A percentile compares a stretch with the other conserved stretches of the same genome.
Conservation (phyloP, 805 yeast species). For the Saccharomycopsis vini region DNA sequence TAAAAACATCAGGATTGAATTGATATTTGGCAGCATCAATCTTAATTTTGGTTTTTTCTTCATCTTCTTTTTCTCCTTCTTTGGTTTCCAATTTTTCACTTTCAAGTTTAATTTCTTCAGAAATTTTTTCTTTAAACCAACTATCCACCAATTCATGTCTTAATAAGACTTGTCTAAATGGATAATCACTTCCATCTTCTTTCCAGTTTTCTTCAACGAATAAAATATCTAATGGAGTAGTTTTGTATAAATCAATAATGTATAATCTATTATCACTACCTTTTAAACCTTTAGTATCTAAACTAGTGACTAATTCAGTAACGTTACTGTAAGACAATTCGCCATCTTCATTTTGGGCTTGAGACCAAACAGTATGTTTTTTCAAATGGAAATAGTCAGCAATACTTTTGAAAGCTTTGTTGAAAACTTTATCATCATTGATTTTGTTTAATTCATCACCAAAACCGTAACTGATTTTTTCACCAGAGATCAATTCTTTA, state of each 20-base stretch:
- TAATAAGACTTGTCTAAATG: constrained; percentile 69
- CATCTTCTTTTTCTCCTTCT: constrained; percentile 29
- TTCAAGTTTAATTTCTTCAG: constrained; percentile 28
- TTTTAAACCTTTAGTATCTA: constrained; percentile 73
- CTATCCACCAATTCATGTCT: constrained; percentile 85
- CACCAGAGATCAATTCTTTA: constrained; percentile 26
- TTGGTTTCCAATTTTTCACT: constrained; percentile 26
- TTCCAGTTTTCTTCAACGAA: constrained; percentile 56
- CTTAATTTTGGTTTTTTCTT: constrained; percentile 39
- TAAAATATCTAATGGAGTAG: constrained; percentile 76
- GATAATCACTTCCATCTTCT: constrained; percentile 43
- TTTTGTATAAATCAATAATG: constrained; percentile 72
- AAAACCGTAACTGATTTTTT: constrained; percentile 65
- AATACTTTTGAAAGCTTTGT: constrained; percentile 45
- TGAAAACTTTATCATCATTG: constrained; percentile 44
- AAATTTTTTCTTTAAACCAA: constrained; percentile 74
- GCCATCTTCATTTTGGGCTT: constrained; percentile 24
- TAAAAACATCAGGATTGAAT: constrained; percentile 75
- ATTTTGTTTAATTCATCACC: constrained; percentile 50
- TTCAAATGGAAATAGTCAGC: constrained; percentile 75
- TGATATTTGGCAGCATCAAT: constrained; percentile 46
- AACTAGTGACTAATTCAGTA: constrained; percentile 51
- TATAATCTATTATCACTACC: constrained; percentile 85
- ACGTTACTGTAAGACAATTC: constrained; percentile 27
- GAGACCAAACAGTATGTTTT: constrained; percentile 47